Evolutionary conservation across 768 basidiomycete genomes (phyloP).

Genomic region (Panellus pusillus): DNA sequence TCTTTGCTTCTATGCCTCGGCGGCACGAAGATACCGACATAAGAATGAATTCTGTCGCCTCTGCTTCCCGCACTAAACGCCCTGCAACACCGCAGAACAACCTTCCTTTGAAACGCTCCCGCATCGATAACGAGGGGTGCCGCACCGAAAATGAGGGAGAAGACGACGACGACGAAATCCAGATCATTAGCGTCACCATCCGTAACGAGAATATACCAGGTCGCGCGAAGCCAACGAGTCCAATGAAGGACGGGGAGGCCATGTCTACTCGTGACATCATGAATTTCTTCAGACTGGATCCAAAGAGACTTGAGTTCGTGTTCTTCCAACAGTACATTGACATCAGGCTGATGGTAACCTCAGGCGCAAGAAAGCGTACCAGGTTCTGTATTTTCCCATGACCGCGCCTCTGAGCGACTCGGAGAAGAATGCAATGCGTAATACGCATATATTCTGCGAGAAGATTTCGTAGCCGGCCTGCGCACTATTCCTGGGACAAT

Average conservation of each 20-base stretch:
- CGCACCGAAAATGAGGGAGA: constrained; percentile 11
- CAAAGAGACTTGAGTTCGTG: constrained; percentile 23
- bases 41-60: not conserved
- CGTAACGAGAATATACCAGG: constrained; percentile 5
- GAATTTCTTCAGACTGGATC: constrained; percentile 50
- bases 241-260: not conserved
- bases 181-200: constrained; percentile 21
- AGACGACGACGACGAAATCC: constrained; percentile 32
- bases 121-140: constrained; percentile 6
- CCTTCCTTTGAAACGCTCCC: constrained; percentile 29
- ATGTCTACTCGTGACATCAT: constrained; percentile 37
- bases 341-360: not conserved
- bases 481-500: not conserved
- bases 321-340: too few species aligned
- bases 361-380: constrained; percentile 64
- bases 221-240: not conserved
- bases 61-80: constrained; percentile 22
- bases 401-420: constrained; percentile 54
- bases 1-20: constrained; percentile 18
- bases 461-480: constrained; percentile 30
- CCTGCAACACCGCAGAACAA: constrained; percentile 12
- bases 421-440: constrained; percentile 40
- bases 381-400: constrained; percentile 83
- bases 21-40: not conserved
- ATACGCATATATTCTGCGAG: constrained; percentile 56